Evolutionary conservation across 2,329 filamentous ascomycete species (phyloP), one percentile per base, ranked within the genome.

Genomic region (Simplicillium sp.): DNA sequence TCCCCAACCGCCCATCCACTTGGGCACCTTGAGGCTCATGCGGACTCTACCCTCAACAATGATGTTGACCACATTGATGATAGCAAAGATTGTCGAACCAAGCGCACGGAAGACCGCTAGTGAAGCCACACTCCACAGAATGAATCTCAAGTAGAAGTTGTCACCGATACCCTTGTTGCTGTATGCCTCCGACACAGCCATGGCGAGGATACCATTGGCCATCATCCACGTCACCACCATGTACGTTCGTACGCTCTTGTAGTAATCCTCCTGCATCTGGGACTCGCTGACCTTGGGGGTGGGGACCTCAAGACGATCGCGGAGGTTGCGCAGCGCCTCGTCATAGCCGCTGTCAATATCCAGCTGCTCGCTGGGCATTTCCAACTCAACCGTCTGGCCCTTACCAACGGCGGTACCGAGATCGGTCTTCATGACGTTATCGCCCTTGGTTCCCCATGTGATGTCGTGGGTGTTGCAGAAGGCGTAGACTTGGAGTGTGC

Each of bases 381-480:
- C 92, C 6, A 98, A 73, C 60, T 96, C 87, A 53, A 98, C 92
- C 0, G 83, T 87, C 44, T 82, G 75, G 41, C 84, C 85, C 48
- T 84, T 81, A 38, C 81, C 81, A 7, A 85, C 78, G 11, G 94
- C 92, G 6, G 85, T 80, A 42, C 92, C 92, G 1, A 98, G 79
- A 58, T 98, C 94, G 7, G 85, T 96, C 61, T 87, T 83, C 54
- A 92, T 82, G 29, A 94, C 80, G 61, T 98, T 98, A 72, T 98
- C 92, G 43, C 92, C 92, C 66, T 98, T 98, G 36, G 92, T 98
- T 35, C 92, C 92, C 92, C 92, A 98, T 0, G 89, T 94, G 15
- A 98, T 88, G 59, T 98, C 92, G 75, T 98, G 92, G 0, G 90
- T 94, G 67, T 98, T 98, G 71, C 92, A 97, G 64, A 98, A 98